Conservation (phyloP, 257 asterid species). For the Solanum dulcamara region DNA sequence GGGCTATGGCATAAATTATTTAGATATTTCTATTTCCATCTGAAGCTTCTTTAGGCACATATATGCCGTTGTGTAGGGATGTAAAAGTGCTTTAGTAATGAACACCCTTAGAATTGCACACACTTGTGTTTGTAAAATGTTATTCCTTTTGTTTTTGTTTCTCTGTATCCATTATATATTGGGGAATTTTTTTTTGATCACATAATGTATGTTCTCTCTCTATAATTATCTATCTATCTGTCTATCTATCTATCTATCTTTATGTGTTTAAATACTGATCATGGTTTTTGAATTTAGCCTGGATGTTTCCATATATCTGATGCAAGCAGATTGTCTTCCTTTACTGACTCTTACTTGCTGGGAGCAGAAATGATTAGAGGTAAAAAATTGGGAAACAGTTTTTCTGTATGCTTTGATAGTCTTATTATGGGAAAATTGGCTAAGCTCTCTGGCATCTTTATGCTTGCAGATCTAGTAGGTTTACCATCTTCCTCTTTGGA, state of each 20-base stretch:
- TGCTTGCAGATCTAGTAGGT: slow-evolving; percentile 48
- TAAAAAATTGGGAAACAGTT: neutral
- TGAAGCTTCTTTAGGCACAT: neutral
- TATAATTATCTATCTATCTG: neutral
- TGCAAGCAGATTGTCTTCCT: slow-evolving; percentile 45
- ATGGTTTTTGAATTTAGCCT: slow-evolving; percentile 28
- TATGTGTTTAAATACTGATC: neutral
- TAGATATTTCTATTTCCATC: neutral
- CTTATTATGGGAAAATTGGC: neutral
- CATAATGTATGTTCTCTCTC: slow-evolving; percentile 1
- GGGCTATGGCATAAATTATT: neutral
- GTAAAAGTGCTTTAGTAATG: neutral
- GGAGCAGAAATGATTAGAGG: slow-evolving; percentile 57
- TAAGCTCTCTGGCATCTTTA: neutral
- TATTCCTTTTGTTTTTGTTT: neutral
- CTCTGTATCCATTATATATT: neutral
- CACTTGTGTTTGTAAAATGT: neutral
- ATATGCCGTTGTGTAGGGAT: neutral
- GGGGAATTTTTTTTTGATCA: neutral
- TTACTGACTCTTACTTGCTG: slow-evolving; percentile 48
- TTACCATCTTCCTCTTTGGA: slow-evolving; percentile 47
- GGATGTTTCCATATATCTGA: slow-evolving; percentile 49
- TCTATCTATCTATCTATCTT: neutral
- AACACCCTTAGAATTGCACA: neutral
- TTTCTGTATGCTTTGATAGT: neutral